Evolutionary conservation across 805 yeast genomes (phyloP).

Genomic region (Nematodospora valgi): DNA sequence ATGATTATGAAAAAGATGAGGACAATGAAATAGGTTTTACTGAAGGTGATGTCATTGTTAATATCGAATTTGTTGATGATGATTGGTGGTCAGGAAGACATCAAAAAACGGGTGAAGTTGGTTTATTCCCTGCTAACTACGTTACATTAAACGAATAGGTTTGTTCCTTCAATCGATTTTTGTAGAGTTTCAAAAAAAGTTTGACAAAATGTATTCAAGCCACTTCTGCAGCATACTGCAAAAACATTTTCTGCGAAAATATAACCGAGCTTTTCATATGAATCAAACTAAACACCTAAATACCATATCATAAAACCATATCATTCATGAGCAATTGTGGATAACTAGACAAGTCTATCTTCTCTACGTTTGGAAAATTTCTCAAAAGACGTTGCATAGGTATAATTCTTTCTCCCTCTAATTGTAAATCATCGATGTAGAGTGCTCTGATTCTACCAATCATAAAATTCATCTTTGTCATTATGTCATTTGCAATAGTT

Average conservation of each 20-base stretch:
- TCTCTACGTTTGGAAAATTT: constrained; percentile 31
- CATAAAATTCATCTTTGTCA: constrained; percentile 33
- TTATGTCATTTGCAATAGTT: constrained; percentile 30
- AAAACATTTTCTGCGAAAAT: too few species aligned
- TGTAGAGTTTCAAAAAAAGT: too few species aligned
- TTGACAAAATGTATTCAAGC: too few species aligned
- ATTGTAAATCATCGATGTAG: constrained; percentile 28
- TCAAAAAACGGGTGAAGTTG: constrained; percentile 62
- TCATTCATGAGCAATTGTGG: constrained; percentile 17
- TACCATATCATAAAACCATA: constrained; percentile 14
- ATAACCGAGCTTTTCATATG: too few species aligned
- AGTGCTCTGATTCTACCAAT: constrained; percentile 27
- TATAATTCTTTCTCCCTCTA: constrained; percentile 28
- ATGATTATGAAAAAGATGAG: constrained; percentile 85
- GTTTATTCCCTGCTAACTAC: constrained; percentile 89
- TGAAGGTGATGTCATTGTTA: constrained; percentile 78
- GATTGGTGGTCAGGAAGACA: constrained; percentile 97
- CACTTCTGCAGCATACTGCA: too few species aligned
- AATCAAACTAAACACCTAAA: too few species aligned
- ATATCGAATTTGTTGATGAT: constrained; percentile 85
- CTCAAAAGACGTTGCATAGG: constrained; percentile 27
- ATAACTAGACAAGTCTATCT: constrained; percentile 23
- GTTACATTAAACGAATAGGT: constrained; percentile 39
- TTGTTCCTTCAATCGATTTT: too few species aligned
- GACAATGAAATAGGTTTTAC: constrained; percentile 84